A percentile compares a stretch with the other conserved stretches of the same genome.
Evolutionary conservation across 495 filamentous ascomycete species (phyloP).

Genomic region (Neurospora intermedia): DNA sequence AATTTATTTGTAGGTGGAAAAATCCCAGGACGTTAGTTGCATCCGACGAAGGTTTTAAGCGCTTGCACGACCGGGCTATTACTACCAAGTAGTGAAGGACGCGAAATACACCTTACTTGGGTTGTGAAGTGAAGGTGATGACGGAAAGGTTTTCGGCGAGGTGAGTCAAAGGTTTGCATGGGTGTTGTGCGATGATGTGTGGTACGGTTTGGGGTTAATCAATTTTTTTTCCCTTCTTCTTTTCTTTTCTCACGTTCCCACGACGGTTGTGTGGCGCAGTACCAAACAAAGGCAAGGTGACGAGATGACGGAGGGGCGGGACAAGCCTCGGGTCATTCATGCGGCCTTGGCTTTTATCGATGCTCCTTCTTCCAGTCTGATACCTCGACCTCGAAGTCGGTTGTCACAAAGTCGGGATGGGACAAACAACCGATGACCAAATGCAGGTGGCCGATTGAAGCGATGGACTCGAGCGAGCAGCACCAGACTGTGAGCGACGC

Average conservation of each 20-base stretch:
- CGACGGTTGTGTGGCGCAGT: neutral
- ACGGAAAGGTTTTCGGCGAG: neutral
- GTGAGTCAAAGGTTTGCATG: neutral
- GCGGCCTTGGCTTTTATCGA: neutral
- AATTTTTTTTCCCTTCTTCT: neutral
- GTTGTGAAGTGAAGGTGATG: neutral
- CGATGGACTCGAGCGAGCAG: neutral
- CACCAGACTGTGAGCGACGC: neutral
- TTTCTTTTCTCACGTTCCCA: neutral
- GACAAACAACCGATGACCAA: neutral
- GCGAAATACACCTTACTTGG: neutral
- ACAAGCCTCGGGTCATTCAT: neutral
- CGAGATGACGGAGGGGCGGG: neutral
- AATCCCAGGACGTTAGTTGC: neutral
- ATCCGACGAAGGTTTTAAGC: neutral
- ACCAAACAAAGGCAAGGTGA: neutral
- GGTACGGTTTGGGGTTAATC: neutral
- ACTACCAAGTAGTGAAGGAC: neutral
- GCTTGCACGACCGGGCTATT: neutral
- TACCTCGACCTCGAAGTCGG: neutral
- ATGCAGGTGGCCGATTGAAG: neutral
- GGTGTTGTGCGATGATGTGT: neutral
- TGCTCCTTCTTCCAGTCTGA: neutral
- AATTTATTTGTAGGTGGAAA: neutral
- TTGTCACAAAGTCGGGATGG: neutral